A percentile compares a stretch with the other conserved stretches of the same genome.
Conservation (phyloP, 1,139 yeast genomes). For the Lodderomyces margitis region DNA sequence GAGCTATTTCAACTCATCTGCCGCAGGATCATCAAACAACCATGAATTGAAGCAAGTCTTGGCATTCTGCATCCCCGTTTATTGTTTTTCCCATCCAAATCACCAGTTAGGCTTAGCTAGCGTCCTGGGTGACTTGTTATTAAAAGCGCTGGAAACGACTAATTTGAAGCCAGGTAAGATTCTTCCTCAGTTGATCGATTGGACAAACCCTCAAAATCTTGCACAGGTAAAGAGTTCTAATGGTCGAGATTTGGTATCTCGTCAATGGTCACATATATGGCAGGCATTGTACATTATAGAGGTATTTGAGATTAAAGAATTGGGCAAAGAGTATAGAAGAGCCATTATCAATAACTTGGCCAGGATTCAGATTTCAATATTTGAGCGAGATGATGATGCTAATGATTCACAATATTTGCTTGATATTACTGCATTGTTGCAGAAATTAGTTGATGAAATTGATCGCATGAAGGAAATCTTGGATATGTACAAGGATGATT, state of each 20-base stretch:
- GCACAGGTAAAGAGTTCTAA: constrained; percentile 42
- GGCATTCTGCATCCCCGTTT: constrained; percentile 87
- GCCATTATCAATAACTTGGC: constrained; percentile 53
- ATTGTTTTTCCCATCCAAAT: constrained; percentile 71
- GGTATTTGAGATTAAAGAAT: constrained; percentile 29
- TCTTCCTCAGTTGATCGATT: constrained; percentile 71
- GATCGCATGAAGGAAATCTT: constrained; percentile 32
- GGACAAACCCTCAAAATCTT: constrained; percentile 82
- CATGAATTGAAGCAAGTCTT: constrained; percentile 75
- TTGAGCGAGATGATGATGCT: constrained; percentile 23
- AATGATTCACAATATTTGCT: not conserved
- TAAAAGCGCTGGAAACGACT: constrained; percentile 47
- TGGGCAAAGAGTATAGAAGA: constrained; percentile 48
- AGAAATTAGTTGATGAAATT: constrained; percentile 33
- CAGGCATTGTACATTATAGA: constrained; percentile 58
- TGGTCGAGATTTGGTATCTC: constrained; percentile 16
- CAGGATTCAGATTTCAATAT: constrained; percentile 40
- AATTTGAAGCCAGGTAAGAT: constrained; percentile 55
- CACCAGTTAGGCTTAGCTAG: constrained; percentile 72
- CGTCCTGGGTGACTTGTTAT: constrained; percentile 65
- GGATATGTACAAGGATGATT: constrained; percentile 18
- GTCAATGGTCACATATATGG: constrained; percentile 51
- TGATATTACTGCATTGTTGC: constrained; percentile 17
- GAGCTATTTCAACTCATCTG: constrained; percentile 67
- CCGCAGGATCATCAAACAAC: constrained; percentile 58